Evolutionary conservation across 192 early-diverging fungal species (phyloP).

Genomic region (Helicostylum pulchrum): DNA sequence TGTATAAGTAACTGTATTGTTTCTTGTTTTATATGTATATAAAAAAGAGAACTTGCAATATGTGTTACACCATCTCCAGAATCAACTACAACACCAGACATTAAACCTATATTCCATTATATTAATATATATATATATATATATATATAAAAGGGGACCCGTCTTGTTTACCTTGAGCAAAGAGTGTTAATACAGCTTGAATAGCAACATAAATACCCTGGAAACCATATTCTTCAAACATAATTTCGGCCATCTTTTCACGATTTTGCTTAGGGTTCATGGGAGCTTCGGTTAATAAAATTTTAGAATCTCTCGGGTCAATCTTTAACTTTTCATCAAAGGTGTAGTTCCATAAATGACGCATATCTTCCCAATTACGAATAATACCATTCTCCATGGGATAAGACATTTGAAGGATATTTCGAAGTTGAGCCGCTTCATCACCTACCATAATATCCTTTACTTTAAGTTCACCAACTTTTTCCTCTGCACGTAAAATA

Average conservation of each 20-base stretch:
- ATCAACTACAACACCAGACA: slow-evolving; percentile 97
- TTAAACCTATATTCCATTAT: slow-evolving; percentile 51
- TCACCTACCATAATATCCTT: slow-evolving; percentile 99
- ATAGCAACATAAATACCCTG: slow-evolving; percentile 91
- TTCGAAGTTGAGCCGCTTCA: slow-evolving; percentile 86
- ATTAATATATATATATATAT: too few relatives aligned
- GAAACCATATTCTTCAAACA: slow-evolving; percentile 98
- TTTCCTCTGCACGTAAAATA: slow-evolving; percentile 94
- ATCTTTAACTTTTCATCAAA: slow-evolving; percentile 90
- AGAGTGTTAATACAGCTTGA: slow-evolving; percentile 95
- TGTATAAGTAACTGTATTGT: not conserved
- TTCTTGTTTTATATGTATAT: not conserved
- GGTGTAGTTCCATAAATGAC: slow-evolving; percentile 97
- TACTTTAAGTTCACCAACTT: slow-evolving; percentile 69
- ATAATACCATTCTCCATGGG: slow-evolving; percentile 99
- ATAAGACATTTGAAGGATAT: slow-evolving; percentile 92
- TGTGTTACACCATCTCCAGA: slow-evolving; percentile 99
- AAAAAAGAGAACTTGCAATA: slow-evolving; percentile 54
- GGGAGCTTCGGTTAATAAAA: slow-evolving; percentile 94
- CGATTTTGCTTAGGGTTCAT: slow-evolving; percentile 93
- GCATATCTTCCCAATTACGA: slow-evolving; percentile 96
- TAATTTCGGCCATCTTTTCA: slow-evolving; percentile 87
- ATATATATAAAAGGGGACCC: too few relatives aligned
- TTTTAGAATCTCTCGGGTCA: slow-evolving; percentile 85
- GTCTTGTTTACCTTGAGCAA: slow-evolving; percentile 81